These are phyloP conservation scores for Taiozyma onychis DNA, from an alignment of 1,139 yeast species.

Conservation along the genomic window DNA sequence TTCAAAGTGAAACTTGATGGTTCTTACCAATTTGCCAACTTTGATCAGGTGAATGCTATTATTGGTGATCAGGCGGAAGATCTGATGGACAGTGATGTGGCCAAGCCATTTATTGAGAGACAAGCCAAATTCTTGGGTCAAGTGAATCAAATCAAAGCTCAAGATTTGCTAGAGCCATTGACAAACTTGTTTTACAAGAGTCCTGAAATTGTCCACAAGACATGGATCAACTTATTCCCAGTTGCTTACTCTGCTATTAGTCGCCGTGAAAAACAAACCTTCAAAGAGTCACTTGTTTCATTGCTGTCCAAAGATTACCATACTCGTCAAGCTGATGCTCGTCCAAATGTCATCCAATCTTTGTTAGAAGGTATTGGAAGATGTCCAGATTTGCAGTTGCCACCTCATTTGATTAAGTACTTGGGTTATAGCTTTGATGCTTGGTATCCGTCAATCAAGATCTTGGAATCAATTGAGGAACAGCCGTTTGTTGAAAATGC, in stretches of 20 bases:
- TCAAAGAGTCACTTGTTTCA: slow-evolving; percentile 72
- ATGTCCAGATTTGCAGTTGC: slow-evolving; percentile 72
- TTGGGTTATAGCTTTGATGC: slow-evolving; percentile 83
- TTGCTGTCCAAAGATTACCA: slow-evolving; percentile 88
- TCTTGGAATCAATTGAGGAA: slow-evolving; percentile 71
- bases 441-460: slow-evolving; percentile 85
- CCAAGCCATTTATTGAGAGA: slow-evolving; percentile 37
- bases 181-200: slow-evolving; percentile 80
- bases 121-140: slow-evolving; percentile 48
- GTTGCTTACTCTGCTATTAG: slow-evolving; percentile 69
- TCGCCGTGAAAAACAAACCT: slow-evolving; percentile 75
- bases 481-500: slow-evolving; percentile 62
- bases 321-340: slow-evolving; percentile 75
- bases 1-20: slow-evolving; percentile 40
- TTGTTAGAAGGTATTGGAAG: slow-evolving; percentile 75
- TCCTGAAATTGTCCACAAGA: slow-evolving; percentile 70
- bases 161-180: slow-evolving; percentile 62
- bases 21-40: slow-evolving; percentile 52
- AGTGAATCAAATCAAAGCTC: slow-evolving; percentile 44
- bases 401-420: slow-evolving; percentile 91
- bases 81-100: slow-evolving; percentile 4
- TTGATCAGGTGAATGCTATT: slow-evolving; percentile 34
- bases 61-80: slow-evolving; percentile 15
- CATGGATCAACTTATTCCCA: slow-evolving; percentile 86
- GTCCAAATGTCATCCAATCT: slow-evolving; percentile 86